A percentile compares a stretch with the other conserved stretches of the same genome.
Conservation (phyloP, 495 filamentous ascomycete genomes). For the Rhizodiscina lignyota region DNA sequence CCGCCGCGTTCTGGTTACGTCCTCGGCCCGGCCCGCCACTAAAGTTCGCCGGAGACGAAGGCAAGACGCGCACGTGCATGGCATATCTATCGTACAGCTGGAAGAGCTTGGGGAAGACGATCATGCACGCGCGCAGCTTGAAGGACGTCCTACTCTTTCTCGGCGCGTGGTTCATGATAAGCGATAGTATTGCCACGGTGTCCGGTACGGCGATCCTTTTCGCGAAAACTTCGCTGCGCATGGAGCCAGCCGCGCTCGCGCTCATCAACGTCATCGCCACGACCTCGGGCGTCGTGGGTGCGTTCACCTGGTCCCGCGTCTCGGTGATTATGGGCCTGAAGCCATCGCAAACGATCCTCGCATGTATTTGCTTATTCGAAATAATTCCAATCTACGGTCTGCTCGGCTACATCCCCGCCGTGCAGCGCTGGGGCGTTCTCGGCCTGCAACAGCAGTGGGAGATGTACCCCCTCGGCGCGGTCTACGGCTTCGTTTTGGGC, state of each 20-base stretch:
- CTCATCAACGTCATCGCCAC: slow-evolving; percentile 89
- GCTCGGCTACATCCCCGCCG: slow-evolving; percentile 71
- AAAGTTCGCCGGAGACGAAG: slow-evolving; percentile 9
- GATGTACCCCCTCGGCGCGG: slow-evolving; percentile 81
- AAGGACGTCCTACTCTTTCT: slow-evolving; percentile 82
- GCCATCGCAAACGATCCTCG: slow-evolving; percentile 76
- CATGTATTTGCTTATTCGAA: slow-evolving; percentile 80
- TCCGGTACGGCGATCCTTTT: slow-evolving; percentile 91
- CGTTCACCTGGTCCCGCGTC: slow-evolving; percentile 74
- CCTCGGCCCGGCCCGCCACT: slow-evolving; percentile 79
- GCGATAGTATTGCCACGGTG: slow-evolving; percentile 85
- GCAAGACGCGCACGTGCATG: slow-evolving; percentile 15
- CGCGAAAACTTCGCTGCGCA: slow-evolving; percentile 81
- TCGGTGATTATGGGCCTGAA: slow-evolving; percentile 45
- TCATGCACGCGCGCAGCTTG: slow-evolving; percentile 59
- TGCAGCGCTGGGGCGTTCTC: slow-evolving; percentile 55
- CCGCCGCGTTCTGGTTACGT: slow-evolving; percentile 78
- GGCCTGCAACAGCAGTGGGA: slow-evolving; percentile 90
- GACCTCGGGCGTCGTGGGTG: slow-evolving; percentile 63
- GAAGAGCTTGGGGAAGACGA: slow-evolving; percentile 67
- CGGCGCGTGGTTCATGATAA: slow-evolving; percentile 83
- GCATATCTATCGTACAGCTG: slow-evolving; percentile 67
- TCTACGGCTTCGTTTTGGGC: slow-evolving; percentile 88
- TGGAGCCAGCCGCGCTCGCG: slow-evolving; percentile 76
- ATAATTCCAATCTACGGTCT: slow-evolving; percentile 85